phyloP scores from a whole-genome alignment of 352 stramenopile genomes.

The Phytophthora brassicae region DNA sequence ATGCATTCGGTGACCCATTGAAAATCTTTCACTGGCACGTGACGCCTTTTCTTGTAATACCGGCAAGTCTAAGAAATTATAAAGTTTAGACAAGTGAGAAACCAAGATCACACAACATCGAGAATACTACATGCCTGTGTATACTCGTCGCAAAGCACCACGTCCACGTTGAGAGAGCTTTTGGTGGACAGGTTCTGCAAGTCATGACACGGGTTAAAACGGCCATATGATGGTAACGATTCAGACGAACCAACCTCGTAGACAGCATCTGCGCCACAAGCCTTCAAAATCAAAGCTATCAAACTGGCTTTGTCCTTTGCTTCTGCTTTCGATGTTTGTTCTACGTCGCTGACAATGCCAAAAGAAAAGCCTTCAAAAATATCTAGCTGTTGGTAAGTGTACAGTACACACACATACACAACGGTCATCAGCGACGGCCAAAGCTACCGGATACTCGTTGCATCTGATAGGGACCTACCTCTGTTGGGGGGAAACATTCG shows the following conservation, averaged over 20 bases:
- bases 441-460: neutral
- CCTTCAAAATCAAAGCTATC: conserved; percentile 59
- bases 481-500: conserved; percentile 44
- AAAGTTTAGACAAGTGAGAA: neutral
- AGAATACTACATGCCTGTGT: conserved; percentile 50
- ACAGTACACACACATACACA: conserved; percentile 8
- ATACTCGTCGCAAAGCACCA: conserved; percentile 70
- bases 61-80: conserved; percentile 45
- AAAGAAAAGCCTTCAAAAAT: conserved; percentile 67
- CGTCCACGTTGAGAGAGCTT: conserved; percentile 42
- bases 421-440: neutral
- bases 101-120: neutral
- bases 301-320: conserved; percentile 49
- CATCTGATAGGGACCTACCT: conserved; percentile 24
- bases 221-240: neutral
- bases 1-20: conserved; percentile 83
- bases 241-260: conserved; percentile 42
- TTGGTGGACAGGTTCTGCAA: conserved; percentile 52
- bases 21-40: conserved; percentile 59
- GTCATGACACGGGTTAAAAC: neutral
- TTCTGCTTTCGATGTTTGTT: conserved; percentile 28
- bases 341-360: conserved; percentile 61
- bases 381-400: conserved; percentile 47
- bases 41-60: conserved; percentile 44
- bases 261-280: conserved; percentile 60